Percentiles rank a stretch among this genome's conserved stretches.
Evolutionary conservation across 345 rosid genomes (phyloP).

Genomic region (Brassica carinata): DNA sequence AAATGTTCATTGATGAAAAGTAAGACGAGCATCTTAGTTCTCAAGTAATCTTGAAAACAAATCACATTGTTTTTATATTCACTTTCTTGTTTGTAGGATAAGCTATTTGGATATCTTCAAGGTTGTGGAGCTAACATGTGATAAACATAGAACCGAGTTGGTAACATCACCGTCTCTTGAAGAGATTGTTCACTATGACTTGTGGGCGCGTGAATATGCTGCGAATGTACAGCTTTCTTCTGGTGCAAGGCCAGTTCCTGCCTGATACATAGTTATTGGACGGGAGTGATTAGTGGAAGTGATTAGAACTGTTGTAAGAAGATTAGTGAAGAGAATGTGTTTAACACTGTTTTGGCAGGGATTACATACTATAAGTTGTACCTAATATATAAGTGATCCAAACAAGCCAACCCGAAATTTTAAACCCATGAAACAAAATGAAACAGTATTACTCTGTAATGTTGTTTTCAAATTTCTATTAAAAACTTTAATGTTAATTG

Average conservation of each 20-base stretch:
- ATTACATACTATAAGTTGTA: constrained; percentile 8
- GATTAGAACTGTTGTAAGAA: not conserved
- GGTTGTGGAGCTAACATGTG: constrained; percentile 86
- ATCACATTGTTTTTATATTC: not conserved
- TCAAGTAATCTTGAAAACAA: constrained; percentile 1
- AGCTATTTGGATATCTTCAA: constrained; percentile 88
- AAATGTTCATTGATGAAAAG: constrained; percentile 83
- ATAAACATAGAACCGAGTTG: constrained; percentile 68
- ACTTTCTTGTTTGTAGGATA: constrained; percentile 56
- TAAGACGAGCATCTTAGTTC: not conserved
- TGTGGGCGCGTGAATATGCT: constrained; percentile 88
- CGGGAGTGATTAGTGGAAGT: not conserved
- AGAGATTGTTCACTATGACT: constrained; percentile 85
- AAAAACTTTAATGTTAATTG: not conserved
- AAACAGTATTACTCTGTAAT: not conserved
- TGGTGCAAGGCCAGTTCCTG: constrained; percentile 52
- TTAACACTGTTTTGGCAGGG: constrained; percentile 25
- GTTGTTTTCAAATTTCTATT: not conserved
- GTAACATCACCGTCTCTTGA: constrained; percentile 74
- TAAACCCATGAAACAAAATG: not conserved
- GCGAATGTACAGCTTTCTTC: constrained; percentile 51
- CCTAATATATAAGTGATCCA: constrained; percentile 7
- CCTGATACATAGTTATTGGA: constrained; percentile 1
- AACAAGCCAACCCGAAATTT: constrained; percentile 19
- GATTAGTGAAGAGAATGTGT: not conserved